Evolutionary conservation across 441 rosid species (phyloP), one percentile per base, ranked within the genome.

Genomic region (Lepidium campestre): DNA sequence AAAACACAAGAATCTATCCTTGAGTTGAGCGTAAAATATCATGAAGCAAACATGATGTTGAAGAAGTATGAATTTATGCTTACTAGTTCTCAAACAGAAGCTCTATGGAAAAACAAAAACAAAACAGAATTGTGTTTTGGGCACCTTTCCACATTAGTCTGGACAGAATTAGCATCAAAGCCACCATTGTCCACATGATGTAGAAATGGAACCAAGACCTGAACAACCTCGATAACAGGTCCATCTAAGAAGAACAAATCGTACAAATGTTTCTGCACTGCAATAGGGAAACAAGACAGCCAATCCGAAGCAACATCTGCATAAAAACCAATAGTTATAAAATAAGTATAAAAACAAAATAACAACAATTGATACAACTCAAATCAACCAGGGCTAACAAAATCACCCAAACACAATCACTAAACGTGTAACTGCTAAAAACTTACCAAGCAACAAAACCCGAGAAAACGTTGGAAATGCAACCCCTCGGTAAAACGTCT

Each of bases 241-340:
- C 98, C 97, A 39, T 79, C 73, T 36, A 80, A 80, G 77, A 94
- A 94, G 85, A 91, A 94, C 73, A 72, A 67, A 79, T 91, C 97
- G 65, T 91, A 94, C 29, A 86, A 78, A 69, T 79, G 86, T 71
- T 83, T 84, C 77, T 65, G 81, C 40, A 86, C 89, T 55, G 97
- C 83, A 62, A 83, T 59, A 39, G 99, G 85, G 80, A 94, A 94
- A 79, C 96, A 94, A 62, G 94, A 75, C 2, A 94, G 83, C 98
- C 98, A 91, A 78, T 86, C 80, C 67, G 92, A 83, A 67, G 97
- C 87, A 67, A 91, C 80, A 83, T 94, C 99, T 94, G 86, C 81
- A 77, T 35, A 2, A 15, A 14, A 72, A 78, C 37, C 50, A 31
- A 48, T 62, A 71, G 15, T 10, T 22, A 64, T 41, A 57, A 40